Evolutionary conservation across 768 basidiomycete genomes (phyloP).

Genomic region (Leucogyrophana mollusca): DNA sequence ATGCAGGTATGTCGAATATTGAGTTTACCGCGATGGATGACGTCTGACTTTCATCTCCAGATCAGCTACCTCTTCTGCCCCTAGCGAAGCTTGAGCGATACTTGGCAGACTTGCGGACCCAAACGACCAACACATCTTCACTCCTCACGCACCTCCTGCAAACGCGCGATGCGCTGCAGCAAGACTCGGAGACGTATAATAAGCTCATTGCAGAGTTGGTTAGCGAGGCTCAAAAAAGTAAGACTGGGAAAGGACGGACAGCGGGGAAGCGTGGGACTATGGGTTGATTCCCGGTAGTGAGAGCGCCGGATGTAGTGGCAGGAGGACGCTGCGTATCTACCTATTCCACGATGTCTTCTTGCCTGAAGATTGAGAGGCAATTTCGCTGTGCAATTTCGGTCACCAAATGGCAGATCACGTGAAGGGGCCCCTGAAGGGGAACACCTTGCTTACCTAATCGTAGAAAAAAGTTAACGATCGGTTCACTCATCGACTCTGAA

Average conservation of each 20-base stretch:
- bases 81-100: slow-evolving; percentile 63
- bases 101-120: slow-evolving; percentile 63
- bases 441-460: no score
- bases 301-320: no score
- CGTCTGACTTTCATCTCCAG: slow-evolving; percentile 43
- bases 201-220: slow-evolving; percentile 89
- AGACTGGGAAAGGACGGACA: slow-evolving; percentile 56
- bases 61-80: slow-evolving; percentile 70
- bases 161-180: slow-evolving; percentile 75
- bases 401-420: no score
- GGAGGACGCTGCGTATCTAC: no score
- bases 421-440: no score
- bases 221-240: slow-evolving; percentile 85
- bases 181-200: slow-evolving; percentile 89
- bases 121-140: slow-evolving; percentile 74
- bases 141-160: slow-evolving; percentile 83
- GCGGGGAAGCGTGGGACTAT: slow-evolving; percentile 36
- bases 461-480: no score
- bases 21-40: no score
- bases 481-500: no score
- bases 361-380: no score
- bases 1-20: slow-evolving; percentile 52
- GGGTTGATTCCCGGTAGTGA: no score
- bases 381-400: no score
- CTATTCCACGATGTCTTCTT: no score